These are phyloP conservation scores for Tagetes patula DNA, from an alignment of 129 eudicot genomes.

Conservation along the genomic window DNA sequence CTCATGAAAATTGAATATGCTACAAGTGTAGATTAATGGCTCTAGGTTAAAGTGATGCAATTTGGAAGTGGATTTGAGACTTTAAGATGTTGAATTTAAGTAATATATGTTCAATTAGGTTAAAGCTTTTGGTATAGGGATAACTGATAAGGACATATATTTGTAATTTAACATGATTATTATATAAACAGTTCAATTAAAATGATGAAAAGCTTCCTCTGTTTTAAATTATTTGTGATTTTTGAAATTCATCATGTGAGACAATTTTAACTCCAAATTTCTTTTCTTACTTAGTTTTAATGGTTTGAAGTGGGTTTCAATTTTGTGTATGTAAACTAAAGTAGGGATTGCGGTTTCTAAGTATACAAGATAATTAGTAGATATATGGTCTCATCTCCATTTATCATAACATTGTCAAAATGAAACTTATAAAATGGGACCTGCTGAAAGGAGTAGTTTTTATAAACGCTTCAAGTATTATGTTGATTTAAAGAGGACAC, in stretches of 20 bases:
- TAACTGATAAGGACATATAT: constrained; percentile 1
- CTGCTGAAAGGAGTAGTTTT: not conserved
- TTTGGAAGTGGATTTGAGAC: constrained; percentile 10
- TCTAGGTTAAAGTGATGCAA: not conserved
- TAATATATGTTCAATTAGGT: not conserved
- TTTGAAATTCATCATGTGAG: not conserved
- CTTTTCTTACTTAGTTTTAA: not conserved
- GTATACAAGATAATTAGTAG: too few species aligned
- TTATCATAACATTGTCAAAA: not conserved
- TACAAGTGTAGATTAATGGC: constrained; percentile 9
- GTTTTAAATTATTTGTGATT: not conserved
- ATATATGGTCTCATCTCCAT: not conserved
- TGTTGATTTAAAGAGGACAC: not conserved
- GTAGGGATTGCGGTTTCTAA: too few species aligned
- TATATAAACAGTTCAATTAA: not conserved
- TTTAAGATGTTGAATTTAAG: not conserved
- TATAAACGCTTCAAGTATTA: not conserved
- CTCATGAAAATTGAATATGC: not conserved
- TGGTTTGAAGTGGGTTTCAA: too few species aligned
- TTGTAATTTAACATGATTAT: not conserved
- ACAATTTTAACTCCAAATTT: not conserved
- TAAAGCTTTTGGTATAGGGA: not conserved
- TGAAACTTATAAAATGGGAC: not conserved
- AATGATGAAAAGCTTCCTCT: too few species aligned
- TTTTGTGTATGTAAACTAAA: too few species aligned